Conservation (phyloP, 129 eudicot species). For the Lactuca sativa region DNA sequence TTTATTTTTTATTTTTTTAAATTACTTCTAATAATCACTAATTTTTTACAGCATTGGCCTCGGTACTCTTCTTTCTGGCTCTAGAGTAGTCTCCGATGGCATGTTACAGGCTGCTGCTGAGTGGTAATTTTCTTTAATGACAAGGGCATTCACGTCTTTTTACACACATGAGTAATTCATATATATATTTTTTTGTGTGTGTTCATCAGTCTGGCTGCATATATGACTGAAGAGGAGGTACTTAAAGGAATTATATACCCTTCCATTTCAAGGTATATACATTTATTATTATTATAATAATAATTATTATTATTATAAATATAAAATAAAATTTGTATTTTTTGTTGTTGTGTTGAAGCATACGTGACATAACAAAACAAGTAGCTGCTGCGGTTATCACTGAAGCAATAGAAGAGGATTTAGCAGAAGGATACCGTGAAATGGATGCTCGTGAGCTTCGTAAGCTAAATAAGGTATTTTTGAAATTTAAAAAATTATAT, state of each 20-base stretch:
- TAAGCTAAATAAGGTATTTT: conserved; percentile 71
- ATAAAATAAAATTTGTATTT: neutral
- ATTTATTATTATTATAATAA: neutral
- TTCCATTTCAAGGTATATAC: conserved; percentile 71
- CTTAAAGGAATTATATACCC: conserved; percentile 84
- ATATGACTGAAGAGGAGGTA: conserved; percentile 95
- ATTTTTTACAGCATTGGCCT: conserved; percentile 77
- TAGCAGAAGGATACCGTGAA: conserved; percentile 95
- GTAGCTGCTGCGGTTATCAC: conserved; percentile 87
- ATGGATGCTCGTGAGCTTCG: conserved; percentile 82
- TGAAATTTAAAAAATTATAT: neutral
- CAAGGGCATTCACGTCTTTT: too few species aligned
- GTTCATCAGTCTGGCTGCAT: conserved; percentile 73
- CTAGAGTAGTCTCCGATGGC: conserved; percentile 88
- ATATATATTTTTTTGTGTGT: neutral
- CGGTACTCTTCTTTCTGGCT: conserved; percentile 89
- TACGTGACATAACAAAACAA: conserved; percentile 89
- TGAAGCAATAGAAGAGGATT: conserved; percentile 93
- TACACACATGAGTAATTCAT: too few species aligned
- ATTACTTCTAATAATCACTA: conserved; percentile 7
- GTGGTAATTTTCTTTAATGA: conserved; percentile 46
- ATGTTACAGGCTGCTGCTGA: conserved; percentile 99
- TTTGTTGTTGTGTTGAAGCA: conserved; percentile 42
- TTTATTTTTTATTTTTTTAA: neutral
- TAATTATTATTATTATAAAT: neutral